Conservation (phyloP, 768 basidiomycete species). For the Suillus americanus region DNA sequence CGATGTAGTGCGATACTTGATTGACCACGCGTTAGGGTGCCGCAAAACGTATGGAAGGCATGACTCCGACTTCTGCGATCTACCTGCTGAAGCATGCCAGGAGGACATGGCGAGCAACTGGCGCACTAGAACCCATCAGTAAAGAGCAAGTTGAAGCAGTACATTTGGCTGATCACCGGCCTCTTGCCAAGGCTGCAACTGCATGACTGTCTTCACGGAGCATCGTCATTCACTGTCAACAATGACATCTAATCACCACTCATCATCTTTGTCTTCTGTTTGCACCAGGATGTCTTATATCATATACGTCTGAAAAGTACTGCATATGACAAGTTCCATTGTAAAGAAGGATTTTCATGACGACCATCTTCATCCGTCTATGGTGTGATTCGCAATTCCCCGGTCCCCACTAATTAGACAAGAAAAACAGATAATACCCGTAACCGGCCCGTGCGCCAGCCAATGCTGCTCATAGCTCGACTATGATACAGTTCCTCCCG, state of each 20-base stretch:
- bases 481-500: neutral
- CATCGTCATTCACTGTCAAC: neutral
- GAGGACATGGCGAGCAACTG: constrained; percentile 28
- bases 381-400: neutral
- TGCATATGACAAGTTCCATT: neutral
- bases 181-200: neutral
- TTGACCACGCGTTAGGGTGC: constrained; percentile 57
- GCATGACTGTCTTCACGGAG: neutral
- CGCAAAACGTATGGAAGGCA: constrained; percentile 90
- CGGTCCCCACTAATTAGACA: neutral
- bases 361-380: neutral
- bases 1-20: neutral
- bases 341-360: neutral
- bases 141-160: neutral
- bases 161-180: neutral
- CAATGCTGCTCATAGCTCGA: neutral
- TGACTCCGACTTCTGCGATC: constrained; percentile 80
- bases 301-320: neutral
- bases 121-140: neutral
- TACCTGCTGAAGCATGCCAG: constrained; percentile 64
- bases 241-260: neutral
- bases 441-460: neutral
- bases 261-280: neutral
- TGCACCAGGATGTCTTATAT: neutral
- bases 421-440: neutral